Evolutionary conservation across 768 basidiomycete species (phyloP), one percentile per base, ranked within the genome.

Genomic region (Leccinum boreale): DNA sequence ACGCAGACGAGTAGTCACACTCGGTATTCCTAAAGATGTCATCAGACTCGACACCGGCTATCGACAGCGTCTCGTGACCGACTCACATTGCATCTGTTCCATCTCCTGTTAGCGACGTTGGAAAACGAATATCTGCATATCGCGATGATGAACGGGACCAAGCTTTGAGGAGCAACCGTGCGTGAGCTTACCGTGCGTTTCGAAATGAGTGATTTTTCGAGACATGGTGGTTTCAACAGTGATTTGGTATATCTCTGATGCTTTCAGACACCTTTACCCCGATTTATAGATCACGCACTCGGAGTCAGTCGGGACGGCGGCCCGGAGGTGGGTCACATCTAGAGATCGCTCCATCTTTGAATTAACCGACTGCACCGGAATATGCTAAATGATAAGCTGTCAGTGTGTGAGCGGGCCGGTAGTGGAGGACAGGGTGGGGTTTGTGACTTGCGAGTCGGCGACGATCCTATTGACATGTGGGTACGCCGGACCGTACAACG

Each of bases 1-100:
- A 97, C 5, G 95, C 95, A 2, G 94, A 91, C 2, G 92, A 94
- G 74, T 97, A 97, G 75, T 97, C 95, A 74, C 94, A 96, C 56
- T 92, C 92, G 31, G 90, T 89, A 73, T 97, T 96, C 93, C 90
- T 92, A 59, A 28, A 23, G 39, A 57, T n/a, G 52, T 19, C 26
- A 31, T 28, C 5, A 17, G 36, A 26, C 14, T 58, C 44, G 36
- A 24, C 29, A 10, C 29, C 8, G n/a, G 26, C 17, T 6, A 53
- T 21, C 28, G 44, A 28, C 17, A 26, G 10, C 23, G 9, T 29
- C n/a, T 23, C 15, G 15, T 14, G 57, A 23, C 10, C 23, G 23
- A 67, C 79, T 63, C 67, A 90, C 92, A 95, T 96, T 8, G 94
- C 94, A 78, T 97, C 94, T 29, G 92, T 89, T 6, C 94, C 94